A percentile compares a stretch with the other conserved stretches of the same genome.
Evolutionary conservation across 1,284 basidiomycete genomes (phyloP).

Genomic region (Malassezia dermatis): DNA sequence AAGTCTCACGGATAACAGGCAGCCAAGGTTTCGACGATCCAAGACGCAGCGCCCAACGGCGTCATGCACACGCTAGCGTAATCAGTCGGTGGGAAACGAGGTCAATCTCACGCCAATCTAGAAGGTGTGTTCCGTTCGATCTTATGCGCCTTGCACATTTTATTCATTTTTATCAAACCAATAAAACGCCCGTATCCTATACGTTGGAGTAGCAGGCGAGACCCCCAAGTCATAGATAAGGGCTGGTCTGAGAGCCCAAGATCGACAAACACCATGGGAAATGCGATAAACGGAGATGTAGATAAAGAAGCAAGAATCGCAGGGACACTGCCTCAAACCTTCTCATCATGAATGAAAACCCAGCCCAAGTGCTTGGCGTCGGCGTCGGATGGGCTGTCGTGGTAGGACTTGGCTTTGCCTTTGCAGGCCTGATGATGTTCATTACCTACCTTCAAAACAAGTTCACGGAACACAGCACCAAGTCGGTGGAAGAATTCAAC

Average conservation of each 20-base stretch:
- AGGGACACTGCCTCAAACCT: neutral
- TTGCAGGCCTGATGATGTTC: slow-evolving; percentile 31
- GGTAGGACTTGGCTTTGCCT: slow-evolving; percentile 32
- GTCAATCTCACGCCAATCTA: neutral
- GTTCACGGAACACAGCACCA: slow-evolving; percentile 26
- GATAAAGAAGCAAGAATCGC: neutral
- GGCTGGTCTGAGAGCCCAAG: neutral
- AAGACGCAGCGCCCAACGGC: no score
- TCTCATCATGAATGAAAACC: slow-evolving; percentile 4
- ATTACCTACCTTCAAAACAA: slow-evolving; percentile 36
- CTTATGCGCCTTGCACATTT: neutral
- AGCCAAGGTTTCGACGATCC: no score
- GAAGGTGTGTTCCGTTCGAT: neutral
- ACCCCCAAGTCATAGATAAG: neutral
- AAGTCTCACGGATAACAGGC: neutral
- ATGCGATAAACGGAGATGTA: neutral
- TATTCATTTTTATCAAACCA: neutral
- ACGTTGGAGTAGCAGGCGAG: neutral
- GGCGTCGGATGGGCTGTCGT: slow-evolving; percentile 45
- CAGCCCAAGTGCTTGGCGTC: slow-evolving; percentile 26
- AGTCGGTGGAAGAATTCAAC: slow-evolving; percentile 41
- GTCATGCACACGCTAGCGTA: neutral
- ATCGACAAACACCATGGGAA: neutral
- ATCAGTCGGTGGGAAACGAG: neutral
- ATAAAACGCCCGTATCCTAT: neutral